A percentile compares a stretch with the other conserved stretches of the same genome.
Conservation (phyloP, 352 stramenopile species). For the Phytophthora macrochlamydospora region DNA sequence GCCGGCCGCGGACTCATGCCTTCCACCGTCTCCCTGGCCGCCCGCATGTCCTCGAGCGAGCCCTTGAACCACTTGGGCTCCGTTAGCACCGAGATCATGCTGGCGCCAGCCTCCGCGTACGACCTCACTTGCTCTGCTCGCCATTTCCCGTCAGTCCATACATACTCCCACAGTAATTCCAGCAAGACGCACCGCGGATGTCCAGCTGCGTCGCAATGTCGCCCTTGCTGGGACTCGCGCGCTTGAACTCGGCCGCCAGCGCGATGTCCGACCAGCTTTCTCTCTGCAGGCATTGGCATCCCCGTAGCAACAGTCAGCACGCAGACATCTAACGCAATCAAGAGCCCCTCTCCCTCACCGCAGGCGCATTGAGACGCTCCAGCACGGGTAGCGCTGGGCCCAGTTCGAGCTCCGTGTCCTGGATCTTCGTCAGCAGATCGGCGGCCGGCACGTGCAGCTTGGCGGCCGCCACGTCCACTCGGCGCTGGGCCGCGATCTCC, state of each 20-base stretch:
- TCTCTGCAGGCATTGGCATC: conserved; percentile 27
- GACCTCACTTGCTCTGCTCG: conserved; percentile 85
- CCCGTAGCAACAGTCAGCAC: neutral
- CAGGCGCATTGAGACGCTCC: conserved; percentile 80
- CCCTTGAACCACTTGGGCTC: conserved; percentile 98
- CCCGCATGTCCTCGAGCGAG: conserved; percentile 87
- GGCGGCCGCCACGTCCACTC: conserved; percentile 65
- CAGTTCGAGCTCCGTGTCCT: conserved; percentile 73
- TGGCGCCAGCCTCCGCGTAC: conserved; percentile 94
- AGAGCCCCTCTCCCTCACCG: conserved; percentile 31
- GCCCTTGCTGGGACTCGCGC: conserved; percentile 97
- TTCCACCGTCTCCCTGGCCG: conserved; percentile 57
- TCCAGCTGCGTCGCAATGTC: conserved; percentile 90
- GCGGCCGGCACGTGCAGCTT: conserved; percentile 48
- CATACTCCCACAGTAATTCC: conserved; percentile 4
- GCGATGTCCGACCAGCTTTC: conserved; percentile 81
- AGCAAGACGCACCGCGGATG: conserved; percentile 51
- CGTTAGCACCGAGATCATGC: conserved; percentile 97
- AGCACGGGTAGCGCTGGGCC: conserved; percentile 90
- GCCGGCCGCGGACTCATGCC: conserved; percentile 53
- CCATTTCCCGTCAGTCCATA: conserved; percentile 5
- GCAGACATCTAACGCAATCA: no score
- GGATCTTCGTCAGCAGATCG: conserved; percentile 76
- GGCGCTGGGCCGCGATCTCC: conserved; percentile 78
- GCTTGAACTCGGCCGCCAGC: conserved; percentile 98